Base-by-base conservation (phyloP, 441 rosid species). In the Corymbia calophylla region DNA sequence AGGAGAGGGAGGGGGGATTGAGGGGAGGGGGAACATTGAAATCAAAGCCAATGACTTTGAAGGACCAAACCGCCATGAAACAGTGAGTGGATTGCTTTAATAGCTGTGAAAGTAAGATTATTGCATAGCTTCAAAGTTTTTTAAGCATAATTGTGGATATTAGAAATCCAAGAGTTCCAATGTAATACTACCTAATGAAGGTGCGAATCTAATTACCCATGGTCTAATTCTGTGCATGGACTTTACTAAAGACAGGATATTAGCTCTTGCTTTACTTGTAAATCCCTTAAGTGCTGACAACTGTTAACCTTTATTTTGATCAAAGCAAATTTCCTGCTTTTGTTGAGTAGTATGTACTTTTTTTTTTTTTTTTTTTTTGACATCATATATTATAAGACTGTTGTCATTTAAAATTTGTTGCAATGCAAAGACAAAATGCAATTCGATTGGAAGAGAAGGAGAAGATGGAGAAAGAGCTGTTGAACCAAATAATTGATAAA, bases 391-490 rank as follows among this genome's bases (percentile, higher is more conserved):
- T 53, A 10, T 32, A 21, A 23, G 86, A 44, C 11, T 54, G 58
- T 90, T 88, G 9, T 87, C 23, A 80, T 14, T 47, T 13, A 44
- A 80, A 80, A 23, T 19, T 21, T 47, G 23, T 89, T 32, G 87
- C 88, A 89, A 32, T 85, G 32, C 85, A 29, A 87, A 97, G 99
- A 89, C 92, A 94, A 89, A 97, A 96, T 90, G 97, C 95, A 3
- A 91, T 94, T 80, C 93, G 82, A 32, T 90, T 95, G 92, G 99
- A 95, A 93, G 97, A 95, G 93, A 96, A 96, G 93, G 98, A 95
- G 95, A 95, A 94, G 95, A 95, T 47, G 88, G 99, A 97, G 88
- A 96, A 93, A 84, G 97, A 94, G 92, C 18, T 91, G 89, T 51
- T 93, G 92, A 94, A 89, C 87, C 94, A 93, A 88, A 96, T 96